A percentile compares a stretch with the other conserved stretches of the same genome.
Evolutionary conservation across 257 asterid species (phyloP).

Genomic region (Vinca minor): DNA sequence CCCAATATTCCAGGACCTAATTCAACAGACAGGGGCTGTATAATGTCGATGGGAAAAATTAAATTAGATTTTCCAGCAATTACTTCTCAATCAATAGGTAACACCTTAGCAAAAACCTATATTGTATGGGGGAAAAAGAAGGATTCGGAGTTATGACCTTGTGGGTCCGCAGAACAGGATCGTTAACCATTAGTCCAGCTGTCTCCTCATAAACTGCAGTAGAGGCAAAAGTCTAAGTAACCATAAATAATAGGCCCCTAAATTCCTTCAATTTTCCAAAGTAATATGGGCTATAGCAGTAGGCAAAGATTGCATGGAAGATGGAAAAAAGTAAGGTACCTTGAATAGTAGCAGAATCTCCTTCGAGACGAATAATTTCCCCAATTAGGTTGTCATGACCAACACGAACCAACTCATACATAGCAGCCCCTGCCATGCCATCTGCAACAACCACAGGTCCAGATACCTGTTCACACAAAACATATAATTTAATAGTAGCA

Average conservation of each 20-base stretch:
- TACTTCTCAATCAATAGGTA: background rate
- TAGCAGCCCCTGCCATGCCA: slow-evolving; percentile 99
- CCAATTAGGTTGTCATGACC: slow-evolving; percentile 97
- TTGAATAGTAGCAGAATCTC: slow-evolving; percentile 99
- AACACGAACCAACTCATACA: slow-evolving; percentile 97
- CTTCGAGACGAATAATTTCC: slow-evolving; percentile 94
- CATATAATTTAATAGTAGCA: background rate
- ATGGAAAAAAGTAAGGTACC: slow-evolving; percentile 32
- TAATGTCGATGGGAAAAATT: slow-evolving; percentile 3
- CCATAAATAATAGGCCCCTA: too few species aligned
- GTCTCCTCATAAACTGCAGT: slow-evolving; percentile 93
- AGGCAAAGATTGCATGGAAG: background rate
- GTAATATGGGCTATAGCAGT: background rate
- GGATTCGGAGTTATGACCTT: slow-evolving; percentile 40
- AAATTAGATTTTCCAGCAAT: background rate
- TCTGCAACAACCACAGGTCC: slow-evolving; percentile 99
- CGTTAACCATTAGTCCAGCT: slow-evolving; percentile 91
- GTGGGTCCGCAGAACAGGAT: slow-evolving; percentile 92
- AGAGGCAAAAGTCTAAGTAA: slow-evolving; percentile 2
- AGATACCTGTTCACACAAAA: slow-evolving; percentile 50
- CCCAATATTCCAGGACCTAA: slow-evolving; percentile 97
- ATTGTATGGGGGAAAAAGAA: background rate
- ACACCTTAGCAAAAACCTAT: background rate
- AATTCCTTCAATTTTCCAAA: too few species aligned
- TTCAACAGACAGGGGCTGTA: slow-evolving; percentile 95